Percentiles rank a stretch among this genome's conserved stretches.
Evolutionary conservation across 257 asterid genomes (phyloP).

Genomic region (Orobanche coerulescens): DNA sequence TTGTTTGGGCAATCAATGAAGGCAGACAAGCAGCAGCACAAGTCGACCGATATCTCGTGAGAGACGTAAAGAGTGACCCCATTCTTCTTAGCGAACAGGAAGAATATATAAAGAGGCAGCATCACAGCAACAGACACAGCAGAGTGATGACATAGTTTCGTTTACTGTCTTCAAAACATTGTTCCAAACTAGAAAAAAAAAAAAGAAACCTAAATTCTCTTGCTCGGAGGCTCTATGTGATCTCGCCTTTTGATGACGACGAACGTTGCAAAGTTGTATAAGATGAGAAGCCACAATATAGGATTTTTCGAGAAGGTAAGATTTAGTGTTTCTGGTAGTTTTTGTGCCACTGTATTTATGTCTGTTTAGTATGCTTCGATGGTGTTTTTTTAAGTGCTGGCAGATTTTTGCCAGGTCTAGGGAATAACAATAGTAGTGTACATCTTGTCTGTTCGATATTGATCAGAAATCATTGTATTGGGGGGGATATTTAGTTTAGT

Average conservation of each 20-base stretch:
- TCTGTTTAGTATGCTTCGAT: slow-evolving; percentile 23
- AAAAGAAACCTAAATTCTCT: neutral
- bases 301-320: neutral
- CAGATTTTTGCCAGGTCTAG: slow-evolving; percentile 19
- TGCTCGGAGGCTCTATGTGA: neutral
- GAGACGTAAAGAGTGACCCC: slow-evolving; percentile 29
- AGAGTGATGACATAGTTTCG: slow-evolving; percentile 42
- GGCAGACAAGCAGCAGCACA: slow-evolving; percentile 94
- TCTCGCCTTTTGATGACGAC: neutral
- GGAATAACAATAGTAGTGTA: slow-evolving; percentile 37
- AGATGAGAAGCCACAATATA: neutral
- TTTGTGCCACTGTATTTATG: slow-evolving; percentile 26
- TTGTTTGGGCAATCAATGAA: slow-evolving; percentile 96
- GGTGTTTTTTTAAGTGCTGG: slow-evolving; percentile 25
- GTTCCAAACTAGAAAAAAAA: too few relatives aligned
- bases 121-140: slow-evolving; percentile 46
- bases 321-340: slow-evolving; percentile 21
- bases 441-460: slow-evolving; percentile 27
- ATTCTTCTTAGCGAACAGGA: slow-evolving; percentile 15
- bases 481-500: neutral
- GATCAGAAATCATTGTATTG: neutral
- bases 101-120: slow-evolving; percentile 27
- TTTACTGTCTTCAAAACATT: too few relatives aligned
- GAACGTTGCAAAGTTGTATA: neutral
- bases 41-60: slow-evolving; percentile 67